A percentile compares a stretch with the other conserved stretches of the same genome.
These are phyloP conservation scores for Blastobotrys americana DNA, from an alignment of 805 yeast genomes.

Conservation along the genomic window DNA sequence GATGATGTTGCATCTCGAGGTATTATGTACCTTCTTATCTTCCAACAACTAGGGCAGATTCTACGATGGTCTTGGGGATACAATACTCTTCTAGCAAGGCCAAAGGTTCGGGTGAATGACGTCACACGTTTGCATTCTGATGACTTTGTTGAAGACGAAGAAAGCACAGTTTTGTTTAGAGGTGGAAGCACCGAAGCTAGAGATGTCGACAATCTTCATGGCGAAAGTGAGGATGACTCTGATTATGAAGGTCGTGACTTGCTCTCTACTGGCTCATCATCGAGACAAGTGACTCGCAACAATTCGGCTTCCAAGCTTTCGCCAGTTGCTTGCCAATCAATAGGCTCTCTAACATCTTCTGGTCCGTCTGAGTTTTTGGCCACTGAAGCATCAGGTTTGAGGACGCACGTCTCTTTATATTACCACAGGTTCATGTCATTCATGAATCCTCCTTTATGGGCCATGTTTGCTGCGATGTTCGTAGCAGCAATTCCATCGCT, in stretches of 20 bases:
- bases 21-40: constrained; percentile 50
- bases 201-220: neutral
- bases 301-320: neutral
- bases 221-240: neutral
- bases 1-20: constrained; percentile 59
- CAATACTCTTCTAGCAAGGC: constrained; percentile 47
- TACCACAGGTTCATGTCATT: constrained; percentile 19
- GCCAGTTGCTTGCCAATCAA: neutral
- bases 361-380: neutral
- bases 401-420: neutral
- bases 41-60: constrained; percentile 62
- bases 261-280: neutral
- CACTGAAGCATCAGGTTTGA: neutral
- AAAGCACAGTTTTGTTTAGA: neutral
- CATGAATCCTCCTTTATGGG: constrained; percentile 62
- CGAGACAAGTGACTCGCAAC: neutral
- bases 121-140: neutral
- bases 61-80: constrained; percentile 71
- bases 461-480: constrained; percentile 53
- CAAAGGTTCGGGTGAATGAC: constrained; percentile 5
- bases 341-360: neutral
- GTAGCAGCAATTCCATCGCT: constrained; percentile 50
- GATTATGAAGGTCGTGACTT: neutral
- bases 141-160: no score
- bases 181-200: neutral